phyloP scores from a whole-genome alignment of 2,329 filamentous ascomycete species.

The Aspergillus ustus region DNA sequence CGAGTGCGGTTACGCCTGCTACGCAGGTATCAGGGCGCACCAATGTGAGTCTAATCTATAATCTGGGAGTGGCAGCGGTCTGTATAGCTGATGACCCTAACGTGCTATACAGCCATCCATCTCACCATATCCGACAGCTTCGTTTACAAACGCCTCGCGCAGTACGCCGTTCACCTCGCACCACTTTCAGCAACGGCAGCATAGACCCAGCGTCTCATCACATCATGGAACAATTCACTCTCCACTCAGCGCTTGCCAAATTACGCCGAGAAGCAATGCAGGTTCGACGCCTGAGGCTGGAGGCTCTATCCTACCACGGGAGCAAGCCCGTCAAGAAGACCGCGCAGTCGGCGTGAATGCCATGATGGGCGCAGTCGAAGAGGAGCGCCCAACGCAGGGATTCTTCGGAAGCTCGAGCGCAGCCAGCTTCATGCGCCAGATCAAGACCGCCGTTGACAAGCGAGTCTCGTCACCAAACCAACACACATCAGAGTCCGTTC shows the following conservation, averaged over 20 bases:
- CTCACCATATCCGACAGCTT: conserved; percentile 5
- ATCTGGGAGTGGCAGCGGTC: no score
- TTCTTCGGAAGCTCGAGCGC: conserved; percentile 56
- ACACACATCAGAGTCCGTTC: conserved; percentile 24
- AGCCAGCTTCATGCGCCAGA: conserved; percentile 53
- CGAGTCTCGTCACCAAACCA: conserved; percentile 29
- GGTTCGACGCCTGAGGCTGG: neutral
- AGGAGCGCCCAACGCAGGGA: conserved; percentile 46
- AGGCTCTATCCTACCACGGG: neutral
- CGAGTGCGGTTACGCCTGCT: neutral
- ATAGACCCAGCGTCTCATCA: conserved; percentile 1
- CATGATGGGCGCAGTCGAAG: conserved; percentile 53
- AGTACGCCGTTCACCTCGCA: neutral
- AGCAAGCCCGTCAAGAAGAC: neutral
- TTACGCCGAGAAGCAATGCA: neutral
- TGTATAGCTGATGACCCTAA: neutral
- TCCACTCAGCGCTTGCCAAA: conserved; percentile 9
- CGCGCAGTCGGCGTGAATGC: conserved; percentile 45
- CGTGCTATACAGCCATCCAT: neutral
- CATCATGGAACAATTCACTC: conserved; percentile 2
- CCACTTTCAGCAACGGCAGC: neutral
- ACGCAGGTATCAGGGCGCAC: conserved; percentile 13
- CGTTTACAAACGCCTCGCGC: neutral
- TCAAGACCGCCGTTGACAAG: conserved; percentile 50
- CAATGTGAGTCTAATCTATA: conserved; percentile 21